Evolutionary conservation across 129 eudicot genomes (phyloP).

Genomic region (Daucus carota): DH1_v3.0 NC_030381.2:5771501-5772000

Average conservation of each 20-base stretch:
- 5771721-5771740: conserved; percentile 83
- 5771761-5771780: conserved; percentile 8
- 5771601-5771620: conserved; percentile 6
- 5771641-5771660: conserved; percentile 43
- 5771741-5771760: conserved; percentile 75
- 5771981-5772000: neutral
- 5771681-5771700: conserved; percentile 44
- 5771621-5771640: conserved; percentile 27
- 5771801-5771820: neutral
- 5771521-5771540: neutral
- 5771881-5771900: neutral
- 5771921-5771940: neutral
- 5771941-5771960: neutral
- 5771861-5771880: neutral
- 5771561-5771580: neutral
- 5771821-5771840: neutral
- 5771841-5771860: neutral
- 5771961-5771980: neutral
- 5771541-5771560: neutral
- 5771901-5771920: neutral
- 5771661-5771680: conserved; percentile 69
- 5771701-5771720: conserved; percentile 57
- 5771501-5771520: neutral
- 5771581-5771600: neutral
- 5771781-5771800: neutral